phyloP scores from a whole-genome alignment of 2,329 filamentous ascomycete species.

The Talaromyces rugulosus region DNA sequence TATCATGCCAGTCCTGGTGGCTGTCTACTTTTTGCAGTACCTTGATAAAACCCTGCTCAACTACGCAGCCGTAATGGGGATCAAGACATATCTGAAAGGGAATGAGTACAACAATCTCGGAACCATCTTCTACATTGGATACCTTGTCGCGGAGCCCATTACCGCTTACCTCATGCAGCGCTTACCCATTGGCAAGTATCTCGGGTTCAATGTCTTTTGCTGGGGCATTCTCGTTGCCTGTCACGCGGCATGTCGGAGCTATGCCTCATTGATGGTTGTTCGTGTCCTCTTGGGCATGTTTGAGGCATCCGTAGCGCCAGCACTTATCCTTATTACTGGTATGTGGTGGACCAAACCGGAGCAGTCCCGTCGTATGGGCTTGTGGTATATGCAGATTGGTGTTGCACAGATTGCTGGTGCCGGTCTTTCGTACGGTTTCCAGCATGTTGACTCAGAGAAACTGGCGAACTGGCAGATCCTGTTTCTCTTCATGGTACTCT shows the following conservation, averaged over 20 bases:
- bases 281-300: constrained; percentile 30
- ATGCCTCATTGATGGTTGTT: constrained; percentile 22
- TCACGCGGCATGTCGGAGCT: constrained; percentile 24
- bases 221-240: constrained; percentile 26
- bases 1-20: constrained; percentile 5
- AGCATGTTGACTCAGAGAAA: background rate
- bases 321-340: constrained; percentile 49
- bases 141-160: constrained; percentile 14
- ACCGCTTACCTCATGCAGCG: constrained; percentile 19
- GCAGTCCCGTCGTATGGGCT: constrained; percentile 14
- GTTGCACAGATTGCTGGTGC: constrained; percentile 20
- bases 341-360: constrained; percentile 46
- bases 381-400: constrained; percentile 16
- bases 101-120: constrained; percentile 1
- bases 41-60: constrained; percentile 21
- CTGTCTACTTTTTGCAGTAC: constrained; percentile 8
- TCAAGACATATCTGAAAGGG: constrained; percentile 1
- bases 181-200: constrained; percentile 19
- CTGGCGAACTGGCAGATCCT: background rate
- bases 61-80: background rate
- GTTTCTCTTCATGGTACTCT: background rate
- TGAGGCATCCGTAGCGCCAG: constrained; percentile 20
- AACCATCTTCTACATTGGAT: background rate
- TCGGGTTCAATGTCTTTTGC: constrained; percentile 24
- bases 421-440: background rate